Base-by-base conservation (phyloP, 495 filamentous ascomycete species). In the Sordaria brevicollis region DNA sequence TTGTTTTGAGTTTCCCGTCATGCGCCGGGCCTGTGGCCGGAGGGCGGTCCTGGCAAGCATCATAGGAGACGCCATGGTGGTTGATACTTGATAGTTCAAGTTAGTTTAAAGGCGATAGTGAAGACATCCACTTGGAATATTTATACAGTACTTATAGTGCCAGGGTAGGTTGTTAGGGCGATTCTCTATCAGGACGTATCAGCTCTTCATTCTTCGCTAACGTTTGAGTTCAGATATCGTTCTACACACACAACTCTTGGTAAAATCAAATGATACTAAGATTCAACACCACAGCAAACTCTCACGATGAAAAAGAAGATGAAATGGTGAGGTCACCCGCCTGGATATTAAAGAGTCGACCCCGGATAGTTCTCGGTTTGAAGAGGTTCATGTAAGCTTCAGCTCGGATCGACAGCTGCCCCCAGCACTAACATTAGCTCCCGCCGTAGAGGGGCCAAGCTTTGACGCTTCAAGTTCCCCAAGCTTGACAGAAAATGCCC, bases 51-150 rank as follows among this genome's bases (percentile, higher is more conserved):
- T 66, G 39, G 69, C 67, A 11, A 57, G 69, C 35, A 76, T 65
- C 37, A 73, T 34, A 29, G 74, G 69, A 5, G 76, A 69, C 6
- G 71, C 73, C 74, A 76, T 77, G 49, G 25, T 74, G 43, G 29
- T 68, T 68, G 65, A n/a, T 67, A 21, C 57, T 66, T 6, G 10
- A 33, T 31, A 4, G 34, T 57, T 57, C 49, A 31, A 29, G 49
- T 57, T 57, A 57, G 49, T 15, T 29, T 57, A 29, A 2, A 54
- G 11, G 19, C 25, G 9, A 49, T 25, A 19, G 25, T 49, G 41
- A 19, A 19, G 43, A 11, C 43, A 54, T 54, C 43, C 43, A 29
- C 43, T 54, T 54, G 19, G 19, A 54, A 54, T n/a, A n/a, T 54
- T 54, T 54, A 54, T 54, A 54, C 49, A 1, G 49, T 57, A 29